Evolutionary conservation across 1,284 basidiomycete genomes (phyloP).

Genomic region (Cryptococcus jaspeensis): DNA sequence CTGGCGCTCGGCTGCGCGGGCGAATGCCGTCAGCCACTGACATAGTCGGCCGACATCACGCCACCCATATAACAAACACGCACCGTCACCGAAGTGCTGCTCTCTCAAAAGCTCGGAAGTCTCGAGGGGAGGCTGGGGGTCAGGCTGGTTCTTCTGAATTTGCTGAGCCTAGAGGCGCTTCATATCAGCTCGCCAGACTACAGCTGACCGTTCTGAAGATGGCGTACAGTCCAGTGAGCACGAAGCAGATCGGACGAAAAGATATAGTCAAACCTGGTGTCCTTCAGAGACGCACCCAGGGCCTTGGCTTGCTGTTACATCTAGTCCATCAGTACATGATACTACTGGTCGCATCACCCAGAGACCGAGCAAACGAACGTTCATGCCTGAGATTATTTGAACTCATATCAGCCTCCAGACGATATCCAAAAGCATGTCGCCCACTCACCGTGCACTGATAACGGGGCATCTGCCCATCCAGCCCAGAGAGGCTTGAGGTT

Average conservation of each 20-base stretch:
- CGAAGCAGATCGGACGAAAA: conserved; percentile 77
- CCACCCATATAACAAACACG: too few relatives aligned
- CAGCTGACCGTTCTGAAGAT: background rate
- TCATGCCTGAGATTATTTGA: conserved; percentile 15
- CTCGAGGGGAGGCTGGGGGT: conserved; percentile 37
- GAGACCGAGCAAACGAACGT: too few relatives aligned
- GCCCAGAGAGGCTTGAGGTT: conserved; percentile 63
- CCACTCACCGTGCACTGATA: conserved; percentile 73
- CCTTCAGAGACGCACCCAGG: conserved; percentile 64
- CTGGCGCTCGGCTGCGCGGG: conserved; percentile 40
- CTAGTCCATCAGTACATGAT: background rate
- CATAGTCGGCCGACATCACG: background rate
- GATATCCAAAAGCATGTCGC: background rate
- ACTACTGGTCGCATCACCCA: too few relatives aligned
- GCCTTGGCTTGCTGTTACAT: conserved; percentile 73
- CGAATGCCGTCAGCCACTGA: background rate
- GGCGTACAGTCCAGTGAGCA: conserved; percentile 55
- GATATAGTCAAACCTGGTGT: conserved; percentile 63
- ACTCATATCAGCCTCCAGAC: background rate
- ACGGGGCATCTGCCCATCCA: conserved; percentile 76
- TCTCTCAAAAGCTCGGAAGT: conserved; percentile 44
- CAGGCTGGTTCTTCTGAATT: conserved; percentile 40
- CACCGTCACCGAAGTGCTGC: conserved; percentile 49
- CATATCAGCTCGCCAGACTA: background rate
- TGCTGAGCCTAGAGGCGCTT: conserved; percentile 41